These are phyloP conservation scores for Multifurca ochricompacta DNA, from an alignment of 768 basidiomycete species.

Conservation along the genomic window DNA sequence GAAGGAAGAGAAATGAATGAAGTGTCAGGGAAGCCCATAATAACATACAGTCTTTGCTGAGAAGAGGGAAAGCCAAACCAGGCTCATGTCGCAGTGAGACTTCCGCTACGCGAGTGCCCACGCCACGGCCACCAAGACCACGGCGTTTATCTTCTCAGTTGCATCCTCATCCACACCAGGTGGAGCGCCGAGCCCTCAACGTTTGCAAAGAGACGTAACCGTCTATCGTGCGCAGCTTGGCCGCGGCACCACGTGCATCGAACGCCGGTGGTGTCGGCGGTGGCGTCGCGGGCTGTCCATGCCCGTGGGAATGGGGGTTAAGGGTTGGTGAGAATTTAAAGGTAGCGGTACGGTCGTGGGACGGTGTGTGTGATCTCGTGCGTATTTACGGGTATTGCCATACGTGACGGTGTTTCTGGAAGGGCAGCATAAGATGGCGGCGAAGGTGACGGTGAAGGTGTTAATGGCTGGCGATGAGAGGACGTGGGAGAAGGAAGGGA, in stretches of 20 bases:
- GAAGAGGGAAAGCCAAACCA: not conserved
- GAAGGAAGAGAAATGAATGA: not conserved
- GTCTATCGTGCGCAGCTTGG: constrained; percentile 44
- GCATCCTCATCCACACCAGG: constrained; percentile 37
- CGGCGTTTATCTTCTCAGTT: constrained; percentile 3
- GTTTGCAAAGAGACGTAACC: constrained; percentile 65
- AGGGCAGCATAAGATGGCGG: constrained; percentile 11
- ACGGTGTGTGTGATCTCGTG: constrained; percentile 15
- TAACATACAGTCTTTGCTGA: not conserved
- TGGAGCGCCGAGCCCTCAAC: constrained; percentile 63
- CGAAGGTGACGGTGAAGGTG: constrained; percentile 20
- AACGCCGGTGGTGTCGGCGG: constrained; percentile 35
- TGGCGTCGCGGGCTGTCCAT: constrained; percentile 19
- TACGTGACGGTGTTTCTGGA: constrained; percentile 4
- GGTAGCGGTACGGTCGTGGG: not conserved
- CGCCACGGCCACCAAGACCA: constrained; percentile 16
- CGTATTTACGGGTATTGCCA: constrained; percentile 6
- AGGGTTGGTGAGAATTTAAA: not conserved
- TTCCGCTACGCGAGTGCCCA: constrained; percentile 10
- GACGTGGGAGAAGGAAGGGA: constrained; percentile 14
- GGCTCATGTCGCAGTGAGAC: not conserved
- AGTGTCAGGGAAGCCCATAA: not conserved
- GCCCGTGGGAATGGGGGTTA: not conserved
- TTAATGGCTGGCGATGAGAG: constrained; percentile 12
- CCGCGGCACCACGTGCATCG: constrained; percentile 56